Conservation (phyloP, 495 filamentous ascomycete genomes). For the Haplographium delicatum region DNA sequence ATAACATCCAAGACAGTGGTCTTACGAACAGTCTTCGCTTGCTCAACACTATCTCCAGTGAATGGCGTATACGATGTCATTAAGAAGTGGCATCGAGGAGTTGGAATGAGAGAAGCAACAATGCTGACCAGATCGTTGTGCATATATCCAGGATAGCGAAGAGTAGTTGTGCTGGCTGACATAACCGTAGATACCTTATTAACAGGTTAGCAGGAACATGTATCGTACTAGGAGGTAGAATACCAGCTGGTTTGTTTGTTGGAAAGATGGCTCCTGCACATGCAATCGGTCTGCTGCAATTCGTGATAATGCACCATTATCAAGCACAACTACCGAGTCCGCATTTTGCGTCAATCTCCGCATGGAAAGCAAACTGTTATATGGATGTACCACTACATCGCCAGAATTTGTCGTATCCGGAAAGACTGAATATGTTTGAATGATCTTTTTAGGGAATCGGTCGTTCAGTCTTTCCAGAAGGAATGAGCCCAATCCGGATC, state of each 20-base stretch:
- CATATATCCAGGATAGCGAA: slow-evolving; percentile 98
- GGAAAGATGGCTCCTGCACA: slow-evolving; percentile 88
- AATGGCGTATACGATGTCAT: slow-evolving; percentile 98
- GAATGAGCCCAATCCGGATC: slow-evolving; percentile 89
- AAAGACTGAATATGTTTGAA: slow-evolving; percentile 98
- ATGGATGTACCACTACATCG: slow-evolving; percentile 96
- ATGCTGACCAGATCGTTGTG: slow-evolving; percentile 98
- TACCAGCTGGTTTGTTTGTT: slow-evolving; percentile 94
- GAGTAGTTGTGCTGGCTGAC: slow-evolving; percentile 94
- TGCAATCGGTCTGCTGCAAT: slow-evolving; percentile 94
- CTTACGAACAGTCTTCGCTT: slow-evolving; percentile 94
- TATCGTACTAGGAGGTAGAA: slow-evolving; percentile 12
- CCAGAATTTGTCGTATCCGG: slow-evolving; percentile 77
- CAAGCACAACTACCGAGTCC: slow-evolving; percentile 95
- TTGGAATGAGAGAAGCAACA: slow-evolving; percentile 91
- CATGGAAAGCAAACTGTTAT: slow-evolving; percentile 94
- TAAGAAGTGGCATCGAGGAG: slow-evolving; percentile 93
- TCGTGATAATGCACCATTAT: slow-evolving; percentile 88
- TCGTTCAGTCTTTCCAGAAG: slow-evolving; percentile 96
- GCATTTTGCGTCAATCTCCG: slow-evolving; percentile 88
- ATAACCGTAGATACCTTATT: slow-evolving; percentile 84
- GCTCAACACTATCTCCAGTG: slow-evolving; percentile 89
- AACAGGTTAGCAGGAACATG: neutral
- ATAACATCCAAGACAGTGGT: slow-evolving; percentile 98
- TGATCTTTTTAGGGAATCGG: slow-evolving; percentile 96